Base-by-base conservation (phyloP, 257 asterid species). In the Penstemon barbatus region DNA sequence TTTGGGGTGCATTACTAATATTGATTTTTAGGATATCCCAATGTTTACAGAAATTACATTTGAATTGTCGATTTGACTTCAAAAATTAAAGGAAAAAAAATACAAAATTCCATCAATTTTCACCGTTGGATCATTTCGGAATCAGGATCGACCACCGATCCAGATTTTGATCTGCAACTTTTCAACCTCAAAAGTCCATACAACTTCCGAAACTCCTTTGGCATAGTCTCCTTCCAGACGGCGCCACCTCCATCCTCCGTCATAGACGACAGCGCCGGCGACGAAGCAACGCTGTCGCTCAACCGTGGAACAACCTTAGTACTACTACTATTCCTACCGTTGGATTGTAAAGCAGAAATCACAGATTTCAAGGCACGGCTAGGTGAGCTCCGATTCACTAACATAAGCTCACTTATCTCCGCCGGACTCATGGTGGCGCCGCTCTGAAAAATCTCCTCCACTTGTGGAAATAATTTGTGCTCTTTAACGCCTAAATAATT, bases 361-460 rank as follows among this genome's bases (percentile, higher is more conserved):
- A 74, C 78, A 2, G 74, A 66, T 37, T 74, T 74, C 74, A 74
- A 60, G 6, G 78, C 78, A 10, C 78, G 72, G 44, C 74, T 74
- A 9, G 78, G 78, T 15, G 78, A 74, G 51, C 49, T 73, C 43
- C 77, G 13, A n/a, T 73, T 73, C 68, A 51, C 72, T 36, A 73
- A 11, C 77, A 73, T 73, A 41, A 74, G 10, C 56, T 74, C 79
- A 5, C 74, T 54, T 38, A 74, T 74, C 62, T 74, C 79, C 13
- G 79, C 79, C 49, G 75, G 79, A 57, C 79, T 75, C 71, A 69
- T 61, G 15, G 67, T 75, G 3, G 75, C 75, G 6, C 79, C 79
- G 55, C 71, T 69, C 53, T 62, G 65, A 25, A 75, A 75, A 2
- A 75, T 75, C 68, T 75, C 79, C 61, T 69, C 75, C 57, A 75